A percentile compares a stretch with the other conserved stretches of the same genome.
Evolutionary conservation across 2,329 filamentous ascomycete genomes (phyloP).

Genomic region (Neocucurbitaria cava): DNA sequence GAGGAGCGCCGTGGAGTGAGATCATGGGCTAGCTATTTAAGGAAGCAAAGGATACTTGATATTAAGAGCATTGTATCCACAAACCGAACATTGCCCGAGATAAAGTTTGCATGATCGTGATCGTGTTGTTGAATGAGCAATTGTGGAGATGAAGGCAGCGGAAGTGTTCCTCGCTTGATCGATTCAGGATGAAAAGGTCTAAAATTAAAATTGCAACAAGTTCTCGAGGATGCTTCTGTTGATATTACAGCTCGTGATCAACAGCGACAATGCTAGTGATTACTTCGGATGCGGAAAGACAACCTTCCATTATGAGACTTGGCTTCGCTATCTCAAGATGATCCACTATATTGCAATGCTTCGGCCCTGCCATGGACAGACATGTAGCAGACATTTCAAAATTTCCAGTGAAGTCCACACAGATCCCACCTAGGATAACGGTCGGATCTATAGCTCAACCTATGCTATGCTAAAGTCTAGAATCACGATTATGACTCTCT

Average conservation of each 20-base stretch:
- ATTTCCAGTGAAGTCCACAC: no score
- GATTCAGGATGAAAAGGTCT: background rate
- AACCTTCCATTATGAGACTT: background rate
- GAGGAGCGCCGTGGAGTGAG: conserved; percentile 13
- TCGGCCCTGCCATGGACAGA: background rate
- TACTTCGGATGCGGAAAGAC: background rate
- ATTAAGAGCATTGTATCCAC: background rate
- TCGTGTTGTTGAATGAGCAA: background rate
- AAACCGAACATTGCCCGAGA: background rate
- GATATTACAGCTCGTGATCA: background rate
- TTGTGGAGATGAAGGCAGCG: background rate
- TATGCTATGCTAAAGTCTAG: background rate
- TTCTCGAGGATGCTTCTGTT: background rate
- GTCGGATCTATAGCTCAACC: background rate
- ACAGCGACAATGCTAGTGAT: background rate
- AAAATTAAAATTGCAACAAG: background rate
- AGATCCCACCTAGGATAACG: background rate
- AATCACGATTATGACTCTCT: background rate
- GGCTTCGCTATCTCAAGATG: background rate
- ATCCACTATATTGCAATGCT: background rate
- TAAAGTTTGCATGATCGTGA: background rate
- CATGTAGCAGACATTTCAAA: background rate
- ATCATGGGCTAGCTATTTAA: conserved; percentile 7
- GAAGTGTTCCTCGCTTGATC: conserved; percentile 2
- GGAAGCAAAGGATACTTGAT: background rate